These are phyloP conservation scores for Rubia balearica DNA, from an alignment of 305 asterid species.

Conservation along the genomic window DNA sequence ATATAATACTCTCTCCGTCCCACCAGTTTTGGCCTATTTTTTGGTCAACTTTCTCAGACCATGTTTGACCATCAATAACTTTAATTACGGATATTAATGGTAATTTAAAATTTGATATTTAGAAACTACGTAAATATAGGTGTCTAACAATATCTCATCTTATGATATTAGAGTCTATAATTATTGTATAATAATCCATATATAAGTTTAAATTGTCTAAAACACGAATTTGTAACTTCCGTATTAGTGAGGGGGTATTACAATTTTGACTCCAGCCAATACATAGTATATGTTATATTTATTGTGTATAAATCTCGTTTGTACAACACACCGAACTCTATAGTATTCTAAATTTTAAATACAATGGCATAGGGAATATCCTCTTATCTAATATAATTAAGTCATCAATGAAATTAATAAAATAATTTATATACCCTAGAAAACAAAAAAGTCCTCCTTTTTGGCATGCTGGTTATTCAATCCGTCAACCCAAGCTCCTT, in stretches of 20 bases:
- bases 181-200: too few relatives aligned
- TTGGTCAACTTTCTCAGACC: too few relatives aligned
- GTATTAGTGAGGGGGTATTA: neutral
- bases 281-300: neutral
- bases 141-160: too few relatives aligned
- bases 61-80: too few relatives aligned
- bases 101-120: too few relatives aligned
- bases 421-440: conserved; percentile 17
- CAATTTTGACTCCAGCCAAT: neutral
- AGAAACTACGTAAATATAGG: too few relatives aligned
- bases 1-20: too few relatives aligned
- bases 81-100: too few relatives aligned
- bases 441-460: conserved; percentile 42
- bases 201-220: too few relatives aligned
- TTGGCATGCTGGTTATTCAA: conserved; percentile 35
- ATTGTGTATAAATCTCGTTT: neutral
- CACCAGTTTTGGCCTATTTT: too few relatives aligned
- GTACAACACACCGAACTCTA: neutral
- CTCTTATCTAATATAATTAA: neutral
- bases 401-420: neutral
- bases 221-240: too few relatives aligned
- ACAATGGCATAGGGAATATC: neutral
- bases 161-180: too few relatives aligned
- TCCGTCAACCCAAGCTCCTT: conserved; percentile 39
- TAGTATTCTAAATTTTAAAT: neutral